A percentile compares a stretch with the other conserved stretches of the same genome.
phyloP scores from a whole-genome alignment of 2,329 filamentous ascomycete species.

The Macrophomina tecta region DNA sequence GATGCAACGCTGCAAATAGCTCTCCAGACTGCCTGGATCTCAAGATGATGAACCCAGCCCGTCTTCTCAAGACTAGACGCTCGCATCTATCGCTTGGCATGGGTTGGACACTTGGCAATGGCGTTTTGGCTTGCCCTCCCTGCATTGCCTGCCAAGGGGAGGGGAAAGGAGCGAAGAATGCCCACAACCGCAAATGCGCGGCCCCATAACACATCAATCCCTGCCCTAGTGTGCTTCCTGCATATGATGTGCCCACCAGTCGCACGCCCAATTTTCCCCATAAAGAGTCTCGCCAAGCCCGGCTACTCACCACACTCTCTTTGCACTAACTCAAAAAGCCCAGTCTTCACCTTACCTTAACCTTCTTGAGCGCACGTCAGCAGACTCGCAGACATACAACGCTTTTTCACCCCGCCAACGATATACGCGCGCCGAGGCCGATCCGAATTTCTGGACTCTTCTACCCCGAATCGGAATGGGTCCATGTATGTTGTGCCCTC shows the following conservation, averaged over 20 bases:
- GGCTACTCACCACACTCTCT: background rate
- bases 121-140: conserved; percentile 1
- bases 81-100: background rate
- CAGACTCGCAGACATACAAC: background rate
- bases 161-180: conserved; percentile 2
- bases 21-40: background rate
- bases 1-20: background rate
- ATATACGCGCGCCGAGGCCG: background rate
- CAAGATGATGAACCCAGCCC: background rate
- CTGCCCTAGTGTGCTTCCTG: background rate
- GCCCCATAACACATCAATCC: background rate
- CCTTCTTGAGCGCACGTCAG: conserved; percentile 2
- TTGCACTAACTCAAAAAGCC: background rate
- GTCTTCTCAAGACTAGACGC: background rate
- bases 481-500: background rate
- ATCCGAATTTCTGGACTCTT: background rate
- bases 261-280: background rate
- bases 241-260: too few species aligned
- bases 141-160: conserved; percentile 11
- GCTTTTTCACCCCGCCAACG: background rate
- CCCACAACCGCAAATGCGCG: background rate
- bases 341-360: background rate
- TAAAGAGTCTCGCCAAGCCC: background rate
- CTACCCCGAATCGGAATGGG: background rate
- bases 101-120: background rate